Base-by-base conservation (phyloP, 108 stramenopile genomes). In the Cyclotella choctawhatcheeana region DNA sequence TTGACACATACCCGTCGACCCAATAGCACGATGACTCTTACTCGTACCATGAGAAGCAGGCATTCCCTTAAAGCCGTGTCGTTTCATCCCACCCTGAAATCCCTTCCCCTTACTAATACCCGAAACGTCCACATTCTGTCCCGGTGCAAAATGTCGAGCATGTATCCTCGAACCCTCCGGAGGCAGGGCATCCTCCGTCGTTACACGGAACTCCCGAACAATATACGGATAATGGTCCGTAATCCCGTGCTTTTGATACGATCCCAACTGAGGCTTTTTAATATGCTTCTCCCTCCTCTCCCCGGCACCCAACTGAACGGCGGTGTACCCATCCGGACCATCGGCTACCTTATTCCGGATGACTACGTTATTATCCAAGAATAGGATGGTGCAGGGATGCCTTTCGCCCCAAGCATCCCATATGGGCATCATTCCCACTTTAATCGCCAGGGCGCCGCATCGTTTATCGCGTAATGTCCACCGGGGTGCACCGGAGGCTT, bases 51-150 rank as follows among this genome's bases (percentile, higher is more conserved):
- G 99, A 20, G 90, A 84, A 1, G 98, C 98, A 4, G 89, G 91
- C 90, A 95, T 88, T 58, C 99, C 99, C 62, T 47, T 61, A 67
- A 99, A 99, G 6, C 81, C 81, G 82, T 96, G 96, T n/a, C 96
- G 85, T 64, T 99, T 99, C 97, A 99, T 99, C 55, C 84, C 97
- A 20, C 99, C 99, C 74, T 95, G 94, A 74, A 98, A 99, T 17
- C 99, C 99, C 70, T 99, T 99, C 44, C 99, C 99, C 78, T 96
- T 97, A 72, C 84, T 88, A 10, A 73, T 92, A 31, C 93, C 98
- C 7, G 86, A 58, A 22, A 97, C 84, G 77, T 99, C 99, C 0
- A 99, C 90, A 71, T 93, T 86, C 83, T 99, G 98, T 34, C 99
- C 99, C 0, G 98, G 96, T 17, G 97, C 83, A 84, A 99, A 99